phyloP scores from a whole-genome alignment of 1,284 basidiomycete genomes.

The Leccinum variabile region DNA sequence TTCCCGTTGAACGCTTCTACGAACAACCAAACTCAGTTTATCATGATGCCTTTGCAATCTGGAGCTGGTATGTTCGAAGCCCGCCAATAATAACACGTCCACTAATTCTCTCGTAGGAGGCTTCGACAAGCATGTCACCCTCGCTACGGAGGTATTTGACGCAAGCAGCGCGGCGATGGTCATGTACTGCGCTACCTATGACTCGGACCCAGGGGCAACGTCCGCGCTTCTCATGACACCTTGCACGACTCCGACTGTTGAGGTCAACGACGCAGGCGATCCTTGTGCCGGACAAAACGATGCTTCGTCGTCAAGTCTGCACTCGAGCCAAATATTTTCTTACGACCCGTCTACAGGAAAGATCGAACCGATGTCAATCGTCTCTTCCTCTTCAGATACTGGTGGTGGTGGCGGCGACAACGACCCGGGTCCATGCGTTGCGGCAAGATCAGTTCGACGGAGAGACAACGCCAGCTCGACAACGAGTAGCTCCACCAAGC shows the following conservation, averaged over 20 bases:
- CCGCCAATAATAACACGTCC: neutral
- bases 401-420: neutral
- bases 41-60: conserved; percentile 34
- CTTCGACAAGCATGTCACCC: conserved; percentile 37
- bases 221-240: conserved; percentile 49
- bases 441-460: conserved; percentile 7
- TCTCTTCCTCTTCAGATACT: conserved; percentile 23
- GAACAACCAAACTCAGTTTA: conserved; percentile 51
- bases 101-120: conserved; percentile 14
- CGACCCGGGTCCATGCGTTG: conserved; percentile 1
- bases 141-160: conserved; percentile 50
- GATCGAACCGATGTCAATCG: conserved; percentile 54
- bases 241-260: conserved; percentile 35
- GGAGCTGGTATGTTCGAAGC: conserved; percentile 16
- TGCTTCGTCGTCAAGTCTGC: conserved; percentile 23
- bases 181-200: conserved; percentile 60
- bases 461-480: conserved; percentile 10
- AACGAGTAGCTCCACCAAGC: conserved; percentile 6
- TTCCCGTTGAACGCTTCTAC: conserved; percentile 59
- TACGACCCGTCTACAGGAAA: conserved; percentile 49
- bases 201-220: conserved; percentile 48
- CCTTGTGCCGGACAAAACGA: conserved; percentile 12
- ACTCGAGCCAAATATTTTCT: conserved; percentile 59
- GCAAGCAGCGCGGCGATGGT: conserved; percentile 37
- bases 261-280: neutral